phyloP scores from a whole-genome alignment of 164 flowering plant genomes.

The Taxillus chinensis region DNA sequence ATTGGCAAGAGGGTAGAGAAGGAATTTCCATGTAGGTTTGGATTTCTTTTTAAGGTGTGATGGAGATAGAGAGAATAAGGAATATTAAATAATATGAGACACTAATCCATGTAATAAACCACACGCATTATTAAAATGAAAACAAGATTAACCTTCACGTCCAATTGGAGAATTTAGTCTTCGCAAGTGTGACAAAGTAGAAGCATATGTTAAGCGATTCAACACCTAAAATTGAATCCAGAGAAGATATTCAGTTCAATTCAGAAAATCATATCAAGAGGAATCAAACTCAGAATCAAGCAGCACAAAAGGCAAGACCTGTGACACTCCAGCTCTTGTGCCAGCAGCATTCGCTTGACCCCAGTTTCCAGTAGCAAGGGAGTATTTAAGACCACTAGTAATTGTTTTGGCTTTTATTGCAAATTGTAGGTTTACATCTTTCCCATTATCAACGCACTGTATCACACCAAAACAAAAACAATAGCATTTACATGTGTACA shows the following conservation, averaged over 20 bases:
- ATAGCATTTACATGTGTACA: slow-evolving; percentile 4
- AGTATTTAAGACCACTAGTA: slow-evolving; percentile 94
- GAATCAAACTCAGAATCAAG: too few relatives aligned
- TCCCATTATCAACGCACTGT: slow-evolving; percentile 96
- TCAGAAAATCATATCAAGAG: too few relatives aligned
- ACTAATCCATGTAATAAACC: too few relatives aligned
- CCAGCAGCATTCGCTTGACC: slow-evolving; percentile 99
- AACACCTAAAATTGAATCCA: slow-evolving; percentile 42
- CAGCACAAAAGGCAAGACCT: slow-evolving; percentile 29
- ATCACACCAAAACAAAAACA: slow-evolving; percentile 4
- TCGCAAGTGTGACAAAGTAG: slow-evolving; percentile 88
- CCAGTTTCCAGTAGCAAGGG: slow-evolving; percentile 99
- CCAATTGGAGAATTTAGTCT: slow-evolving; percentile 97
- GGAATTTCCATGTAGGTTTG: too few relatives aligned
- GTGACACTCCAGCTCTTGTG: slow-evolving; percentile 98
- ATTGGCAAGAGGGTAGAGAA: too few relatives aligned
- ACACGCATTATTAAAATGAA: too few relatives aligned
- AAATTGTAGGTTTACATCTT: slow-evolving; percentile 89
- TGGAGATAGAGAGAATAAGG: too few relatives aligned
- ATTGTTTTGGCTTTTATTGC: slow-evolving; percentile 97
- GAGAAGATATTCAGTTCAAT: too few relatives aligned
- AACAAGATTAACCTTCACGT: slow-evolving; percentile 63
- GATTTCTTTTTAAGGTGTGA: too few relatives aligned
- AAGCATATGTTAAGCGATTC: slow-evolving; percentile 92
- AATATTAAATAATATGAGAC: too few relatives aligned